A percentile compares a stretch with the other conserved stretches of the same genome.
phyloP scores from a whole-genome alignment of 2,329 filamentous ascomycete genomes.

The Coniochaeta prunicola region DNA sequence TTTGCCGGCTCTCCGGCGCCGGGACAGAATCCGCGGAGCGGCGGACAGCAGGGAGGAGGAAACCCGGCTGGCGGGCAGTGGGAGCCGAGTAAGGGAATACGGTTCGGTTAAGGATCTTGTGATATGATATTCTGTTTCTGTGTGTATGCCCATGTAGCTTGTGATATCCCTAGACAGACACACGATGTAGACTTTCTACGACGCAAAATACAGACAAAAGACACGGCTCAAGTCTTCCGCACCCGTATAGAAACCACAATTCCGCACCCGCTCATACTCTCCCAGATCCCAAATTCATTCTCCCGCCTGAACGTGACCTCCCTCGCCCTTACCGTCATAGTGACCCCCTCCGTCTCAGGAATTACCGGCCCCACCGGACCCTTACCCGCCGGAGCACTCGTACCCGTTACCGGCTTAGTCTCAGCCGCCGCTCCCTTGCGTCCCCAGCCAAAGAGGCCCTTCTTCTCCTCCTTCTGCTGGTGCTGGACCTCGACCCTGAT shows the following conservation, averaged over 20 bases:
- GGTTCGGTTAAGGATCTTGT: constrained; percentile 35
- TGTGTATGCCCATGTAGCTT: not conserved
- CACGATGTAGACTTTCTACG: not conserved
- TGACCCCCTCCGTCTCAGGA: constrained; percentile 17
- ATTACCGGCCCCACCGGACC: not conserved
- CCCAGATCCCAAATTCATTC: constrained; percentile 45
- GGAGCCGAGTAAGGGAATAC: constrained; percentile 52
- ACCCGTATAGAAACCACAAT: constrained; percentile 33
- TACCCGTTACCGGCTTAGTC: constrained; percentile 2
- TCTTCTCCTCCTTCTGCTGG: constrained; percentile 24
- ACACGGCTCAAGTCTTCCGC: not conserved
- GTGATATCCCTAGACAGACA: not conserved
- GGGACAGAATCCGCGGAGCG: constrained; percentile 3
- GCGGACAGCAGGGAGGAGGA: constrained; percentile 6
- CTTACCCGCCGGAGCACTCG: constrained; percentile 3
- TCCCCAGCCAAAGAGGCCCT: constrained; percentile 22
- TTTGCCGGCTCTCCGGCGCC: constrained; percentile 47
- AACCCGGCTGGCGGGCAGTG: constrained; percentile 37
- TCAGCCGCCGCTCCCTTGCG: constrained; percentile 18
- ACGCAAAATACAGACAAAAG: not conserved
- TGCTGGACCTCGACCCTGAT: constrained; percentile 23
- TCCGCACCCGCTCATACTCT: constrained; percentile 41
- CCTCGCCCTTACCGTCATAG: constrained; percentile 34
- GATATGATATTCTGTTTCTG: not conserved
- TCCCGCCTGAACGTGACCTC: constrained; percentile 43